Evolutionary conservation across 2,329 filamentous ascomycete genomes (phyloP), one percentile per base, ranked within the genome.

Genomic region (Stemphylium vesicarium): DNA sequence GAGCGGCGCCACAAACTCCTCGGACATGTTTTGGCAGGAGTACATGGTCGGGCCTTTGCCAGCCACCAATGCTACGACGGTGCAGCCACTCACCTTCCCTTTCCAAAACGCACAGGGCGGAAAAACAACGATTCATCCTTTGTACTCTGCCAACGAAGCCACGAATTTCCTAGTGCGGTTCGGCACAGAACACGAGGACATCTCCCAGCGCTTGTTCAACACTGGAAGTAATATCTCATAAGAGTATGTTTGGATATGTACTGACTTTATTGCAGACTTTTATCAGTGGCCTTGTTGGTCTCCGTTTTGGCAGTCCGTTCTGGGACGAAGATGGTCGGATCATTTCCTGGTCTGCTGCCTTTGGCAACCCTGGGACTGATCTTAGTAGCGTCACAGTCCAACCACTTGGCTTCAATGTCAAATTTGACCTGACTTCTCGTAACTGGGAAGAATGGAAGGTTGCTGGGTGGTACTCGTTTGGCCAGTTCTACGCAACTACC

Each of bases 381-480:
- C 80, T 80, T 4, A 79, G 81, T 41, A 74, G 76, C 9, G 65
- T 68, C 33, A 79, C 79, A 2, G 66, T 82, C 11, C 69, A 82
- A 10, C 81, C 81, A 1, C 77, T 80, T 2, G 79, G 79, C 1
- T 62, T 84, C 1, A 75, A 69, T 57, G 69, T 77, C 48, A 71
- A 71, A 39, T 53, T 71, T 16, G 80, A 86, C 56, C 66, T 84
- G 1, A 84, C 81, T 0, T 81, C 81, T 0, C 76, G 80, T 5
- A 79, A 85, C 55, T 78, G 80, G 8, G 73, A 75, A 12, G 71
- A 80, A 32, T 86, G 84, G 84, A 73, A 66, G 12, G 65, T 84
- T 0, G 73, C 77, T 15, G 81, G 80, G 2, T 85, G 83, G 81
- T 78, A 82, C 13, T 85, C 84, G 63, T 80, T 84, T 52, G 78